These are phyloP conservation scores for Pyricularia grisea DNA, from an alignment of 2,329 filamentous ascomycete genomes.

Conservation along the genomic window DNA sequence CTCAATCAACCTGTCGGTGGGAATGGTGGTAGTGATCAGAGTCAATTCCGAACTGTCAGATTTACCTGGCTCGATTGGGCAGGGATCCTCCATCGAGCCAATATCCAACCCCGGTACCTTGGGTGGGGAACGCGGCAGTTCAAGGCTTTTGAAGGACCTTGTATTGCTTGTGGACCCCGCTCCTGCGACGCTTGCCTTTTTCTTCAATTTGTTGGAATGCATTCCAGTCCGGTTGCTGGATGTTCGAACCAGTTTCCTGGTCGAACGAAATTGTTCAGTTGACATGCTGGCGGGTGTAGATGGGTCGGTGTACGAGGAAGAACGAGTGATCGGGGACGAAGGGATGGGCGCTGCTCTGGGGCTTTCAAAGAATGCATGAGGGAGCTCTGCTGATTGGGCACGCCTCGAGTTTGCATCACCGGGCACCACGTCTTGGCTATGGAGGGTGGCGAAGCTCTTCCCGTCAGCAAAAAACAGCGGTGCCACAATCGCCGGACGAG, in stretches of 20 bases:
- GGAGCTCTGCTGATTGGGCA: constrained; percentile 6
- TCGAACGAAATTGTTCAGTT: background rate
- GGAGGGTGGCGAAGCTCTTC: constrained; percentile 6
- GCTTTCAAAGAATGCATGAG: constrained; percentile 5
- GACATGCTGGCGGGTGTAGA: background rate
- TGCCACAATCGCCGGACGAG: constrained; percentile 10
- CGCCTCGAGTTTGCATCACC: constrained; percentile 10
- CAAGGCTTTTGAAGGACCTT: background rate
- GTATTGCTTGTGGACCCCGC: background rate
- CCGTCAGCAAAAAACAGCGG: constrained; percentile 17
- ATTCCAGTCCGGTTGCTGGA: constrained; percentile 7
- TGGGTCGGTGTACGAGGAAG: constrained; percentile 7
- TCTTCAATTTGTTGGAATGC: constrained; percentile 6
- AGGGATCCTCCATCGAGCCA: constrained; percentile 1
- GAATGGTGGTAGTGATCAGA: constrained; percentile 47
- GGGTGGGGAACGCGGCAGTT: constrained; percentile 13
- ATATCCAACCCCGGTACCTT: constrained; percentile 10
- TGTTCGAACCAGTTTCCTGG: constrained; percentile 7
- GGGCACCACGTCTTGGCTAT: constrained; percentile 3
- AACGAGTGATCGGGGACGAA: constrained; percentile 9
- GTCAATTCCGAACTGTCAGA: constrained; percentile 23
- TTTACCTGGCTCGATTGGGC: background rate
- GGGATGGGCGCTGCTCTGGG: constrained; percentile 6
- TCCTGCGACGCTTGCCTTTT: background rate
- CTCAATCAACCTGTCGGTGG: constrained; percentile 45